Conservation (phyloP, 176 grass and related monocot species). For the Otatea glauca region DNA sequence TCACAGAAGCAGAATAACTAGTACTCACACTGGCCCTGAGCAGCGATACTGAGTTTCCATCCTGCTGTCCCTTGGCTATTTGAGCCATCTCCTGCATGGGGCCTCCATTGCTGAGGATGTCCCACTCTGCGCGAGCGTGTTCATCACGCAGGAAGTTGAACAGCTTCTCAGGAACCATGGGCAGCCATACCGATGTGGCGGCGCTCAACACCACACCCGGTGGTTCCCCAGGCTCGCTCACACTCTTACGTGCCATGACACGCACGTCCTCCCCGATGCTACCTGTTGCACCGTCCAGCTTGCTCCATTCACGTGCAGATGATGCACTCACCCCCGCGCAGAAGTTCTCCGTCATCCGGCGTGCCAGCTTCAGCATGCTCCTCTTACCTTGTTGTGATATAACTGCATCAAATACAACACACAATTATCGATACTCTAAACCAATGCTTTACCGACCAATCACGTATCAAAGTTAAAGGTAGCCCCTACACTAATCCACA, state of each 20-base stretch:
- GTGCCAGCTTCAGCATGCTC: conserved; percentile 93
- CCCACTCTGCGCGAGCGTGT: conserved; percentile 75
- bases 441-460: background rate
- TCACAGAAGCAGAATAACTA: background rate
- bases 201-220: conserved; percentile 80
- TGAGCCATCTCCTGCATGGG: conserved; percentile 95
- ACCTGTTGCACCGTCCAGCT: conserved; percentile 55
- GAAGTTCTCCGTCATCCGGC: conserved; percentile 82
- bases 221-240: conserved; percentile 79
- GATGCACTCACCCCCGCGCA: conserved; percentile 73
- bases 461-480: background rate
- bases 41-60: conserved; percentile 88
- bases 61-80: conserved; percentile 83
- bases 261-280: conserved; percentile 68
- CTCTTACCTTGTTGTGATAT: conserved; percentile 65
- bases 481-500: background rate
- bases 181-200: conserved; percentile 86
- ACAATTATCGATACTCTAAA: background rate
- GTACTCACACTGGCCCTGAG: conserved; percentile 83
- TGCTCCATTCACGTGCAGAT: conserved; percentile 75
- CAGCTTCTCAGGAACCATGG: conserved; percentile 56
- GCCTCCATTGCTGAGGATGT: conserved; percentile 86
- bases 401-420: conserved; percentile 37
- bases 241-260: conserved; percentile 72
- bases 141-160: conserved; percentile 84